These are phyloP conservation scores for Mucor velutinosus DNA, from an alignment of 371 early-diverging fungal species.

Conservation along the genomic window DNA sequence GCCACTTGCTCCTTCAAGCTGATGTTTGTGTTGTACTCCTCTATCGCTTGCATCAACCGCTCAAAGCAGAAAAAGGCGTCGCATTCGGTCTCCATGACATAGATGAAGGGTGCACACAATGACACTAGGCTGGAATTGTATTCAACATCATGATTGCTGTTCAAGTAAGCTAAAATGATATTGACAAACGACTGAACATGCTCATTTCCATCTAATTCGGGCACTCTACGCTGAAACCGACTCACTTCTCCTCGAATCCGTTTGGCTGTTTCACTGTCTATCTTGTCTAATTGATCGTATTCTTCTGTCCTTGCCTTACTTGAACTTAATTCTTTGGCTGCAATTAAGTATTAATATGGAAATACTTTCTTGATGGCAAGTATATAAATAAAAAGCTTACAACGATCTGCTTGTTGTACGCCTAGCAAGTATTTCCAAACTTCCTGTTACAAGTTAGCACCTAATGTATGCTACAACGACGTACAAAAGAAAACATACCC, in stretches of 20 bases:
- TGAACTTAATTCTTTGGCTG: conserved; percentile 76
- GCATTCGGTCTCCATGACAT: conserved; percentile 69
- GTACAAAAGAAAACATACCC: conserved; percentile 53
- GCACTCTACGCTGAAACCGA: conserved; percentile 70
- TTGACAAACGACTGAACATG: conserved; percentile 69
- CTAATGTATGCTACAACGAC: not conserved
- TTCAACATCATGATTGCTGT: conserved; percentile 74
- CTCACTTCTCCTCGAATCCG: conserved; percentile 86
- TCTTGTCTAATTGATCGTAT: conserved; percentile 78
- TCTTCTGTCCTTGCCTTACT: conserved; percentile 70
- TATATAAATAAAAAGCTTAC: conserved; percentile 46
- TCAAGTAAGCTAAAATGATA: conserved; percentile 82
- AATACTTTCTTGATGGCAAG: not conserved
- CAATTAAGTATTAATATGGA: not conserved
- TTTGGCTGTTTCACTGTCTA: conserved; percentile 74
- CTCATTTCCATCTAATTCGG: conserved; percentile 32
- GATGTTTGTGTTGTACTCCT: conserved; percentile 59
- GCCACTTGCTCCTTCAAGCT: conserved; percentile 73
- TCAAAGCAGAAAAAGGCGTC: conserved; percentile 87
- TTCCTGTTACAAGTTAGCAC: conserved; percentile 52
- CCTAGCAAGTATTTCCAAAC: conserved; percentile 93
- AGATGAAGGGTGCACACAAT: conserved; percentile 86
- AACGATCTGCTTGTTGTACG: conserved; percentile 84
- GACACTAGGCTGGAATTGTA: conserved; percentile 79
- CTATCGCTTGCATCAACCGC: conserved; percentile 66